Evolutionary conservation across 441 rosid genomes (phyloP).

Genomic region (Pelargonium myrrhifolium): DNA sequence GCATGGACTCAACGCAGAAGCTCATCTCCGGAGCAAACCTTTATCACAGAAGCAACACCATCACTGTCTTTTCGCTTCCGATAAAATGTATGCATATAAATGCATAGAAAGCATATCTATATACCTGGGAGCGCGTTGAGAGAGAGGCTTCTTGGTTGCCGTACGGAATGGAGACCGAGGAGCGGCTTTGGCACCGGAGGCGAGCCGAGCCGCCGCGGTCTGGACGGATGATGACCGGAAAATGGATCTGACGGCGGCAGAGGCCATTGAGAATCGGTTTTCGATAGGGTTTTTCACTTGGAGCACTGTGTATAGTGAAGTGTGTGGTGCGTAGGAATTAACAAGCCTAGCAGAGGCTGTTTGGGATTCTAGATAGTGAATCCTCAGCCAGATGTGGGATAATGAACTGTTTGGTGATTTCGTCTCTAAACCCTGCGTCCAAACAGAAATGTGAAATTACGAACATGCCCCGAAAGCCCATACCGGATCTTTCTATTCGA

Average conservation of each 20-base stretch:
- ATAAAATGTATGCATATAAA: neutral
- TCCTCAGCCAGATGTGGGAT: neutral
- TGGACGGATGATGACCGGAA: conserved; percentile 60
- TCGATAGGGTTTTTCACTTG: neutral
- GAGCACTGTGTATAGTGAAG: too few relatives aligned
- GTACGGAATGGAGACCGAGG: conserved; percentile 35
- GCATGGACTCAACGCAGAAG: conserved; percentile 21
- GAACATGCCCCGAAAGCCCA: neutral
- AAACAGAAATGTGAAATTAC: neutral
- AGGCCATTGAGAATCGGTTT: conserved; percentile 36
- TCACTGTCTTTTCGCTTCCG: neutral
- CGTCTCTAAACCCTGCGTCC: neutral
- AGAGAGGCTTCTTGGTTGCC: neutral
- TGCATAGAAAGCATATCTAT: neutral
- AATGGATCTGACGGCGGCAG: conserved; percentile 59
- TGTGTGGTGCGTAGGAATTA: too few relatives aligned
- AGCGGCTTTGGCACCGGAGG: conserved; percentile 44
- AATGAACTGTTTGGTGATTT: neutral
- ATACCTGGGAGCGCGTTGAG: neutral
- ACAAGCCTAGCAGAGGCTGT: neutral
- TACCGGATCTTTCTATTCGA: neutral
- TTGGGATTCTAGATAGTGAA: neutral
- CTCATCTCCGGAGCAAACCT: conserved; percentile 14
- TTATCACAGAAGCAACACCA: neutral
- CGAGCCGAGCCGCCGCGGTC: conserved; percentile 40